Conservation (phyloP, 2,329 filamentous ascomycete genomes). For the Xylariomycetidae sp. region DNA sequence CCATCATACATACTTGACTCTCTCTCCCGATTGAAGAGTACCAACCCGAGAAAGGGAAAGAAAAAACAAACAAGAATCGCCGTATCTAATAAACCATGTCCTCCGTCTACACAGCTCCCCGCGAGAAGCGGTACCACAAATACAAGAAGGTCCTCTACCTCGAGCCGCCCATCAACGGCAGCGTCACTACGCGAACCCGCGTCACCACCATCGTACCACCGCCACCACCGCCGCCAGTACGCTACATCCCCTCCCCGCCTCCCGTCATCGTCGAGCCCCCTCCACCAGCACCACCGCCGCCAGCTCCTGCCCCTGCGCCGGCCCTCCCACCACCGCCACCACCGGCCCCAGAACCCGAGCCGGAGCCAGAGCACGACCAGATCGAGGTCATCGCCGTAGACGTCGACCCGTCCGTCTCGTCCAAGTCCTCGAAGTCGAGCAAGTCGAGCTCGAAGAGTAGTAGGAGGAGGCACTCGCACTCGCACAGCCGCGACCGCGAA, state of each 20-base stretch:
- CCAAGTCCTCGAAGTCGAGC: slow-evolving; percentile 9
- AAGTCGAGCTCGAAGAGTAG: slow-evolving; percentile 1
- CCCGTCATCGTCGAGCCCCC: slow-evolving; percentile 18
- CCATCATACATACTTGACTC: too few relatives aligned
- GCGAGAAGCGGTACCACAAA: slow-evolving; percentile 28
- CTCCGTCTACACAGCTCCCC: slow-evolving; percentile 25
- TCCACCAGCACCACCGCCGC: slow-evolving; percentile 19
- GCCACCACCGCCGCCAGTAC: slow-evolving; percentile 13
- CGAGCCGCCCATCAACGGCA: slow-evolving; percentile 32
- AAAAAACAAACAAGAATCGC: too few relatives aligned
- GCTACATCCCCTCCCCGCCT: slow-evolving; percentile 17
- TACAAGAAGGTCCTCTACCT: slow-evolving; percentile 39
- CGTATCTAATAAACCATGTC: too few relatives aligned
- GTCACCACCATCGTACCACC: slow-evolving; percentile 35
- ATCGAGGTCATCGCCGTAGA: slow-evolving; percentile 41
- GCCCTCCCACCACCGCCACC: slow-evolving; percentile 12
- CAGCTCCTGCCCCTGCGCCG: slow-evolving; percentile 7
- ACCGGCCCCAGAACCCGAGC: slow-evolving; percentile 13
- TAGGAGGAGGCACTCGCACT: slow-evolving; percentile 21
- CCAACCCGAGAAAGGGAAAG: too few relatives aligned
- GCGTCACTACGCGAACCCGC: slow-evolving; percentile 30
- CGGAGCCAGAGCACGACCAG: slow-evolving; percentile 21
- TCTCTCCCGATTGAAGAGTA: too few relatives aligned
- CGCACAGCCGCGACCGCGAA: slow-evolving; percentile 35
- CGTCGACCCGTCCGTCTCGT: slow-evolving; percentile 30